Percentiles rank a stretch among this genome's conserved stretches.
Conservation (phyloP, 2,329 filamentous ascomycete species). For the Fusarium euwallaceae region DNA sequence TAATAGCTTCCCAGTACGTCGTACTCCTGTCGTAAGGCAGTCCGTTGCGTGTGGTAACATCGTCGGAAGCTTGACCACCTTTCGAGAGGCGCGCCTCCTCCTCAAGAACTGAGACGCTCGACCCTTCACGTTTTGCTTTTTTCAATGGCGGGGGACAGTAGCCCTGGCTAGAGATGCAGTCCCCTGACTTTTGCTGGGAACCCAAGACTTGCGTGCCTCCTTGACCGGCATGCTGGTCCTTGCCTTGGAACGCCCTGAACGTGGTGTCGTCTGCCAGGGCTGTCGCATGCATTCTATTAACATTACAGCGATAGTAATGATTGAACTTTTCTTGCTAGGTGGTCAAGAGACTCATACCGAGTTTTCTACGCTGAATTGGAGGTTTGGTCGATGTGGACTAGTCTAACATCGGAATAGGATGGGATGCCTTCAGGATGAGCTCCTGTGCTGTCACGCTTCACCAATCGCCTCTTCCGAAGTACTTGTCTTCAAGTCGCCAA, state of each 20-base stretch:
- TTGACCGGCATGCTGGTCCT: conserved; percentile 18
- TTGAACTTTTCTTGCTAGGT: not conserved
- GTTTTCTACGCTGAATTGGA: not conserved
- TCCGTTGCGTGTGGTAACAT: conserved; percentile 23
- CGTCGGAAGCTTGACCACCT: conserved; percentile 12
- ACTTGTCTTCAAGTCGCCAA: not conserved
- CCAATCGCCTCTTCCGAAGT: not conserved
- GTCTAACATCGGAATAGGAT: not conserved
- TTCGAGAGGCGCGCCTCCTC: conserved; percentile 14
- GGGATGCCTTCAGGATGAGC: not conserved
- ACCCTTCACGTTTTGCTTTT: conserved; percentile 37
- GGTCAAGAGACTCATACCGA: not conserved
- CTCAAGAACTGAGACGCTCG: conserved; percentile 21
- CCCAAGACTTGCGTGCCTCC: conserved; percentile 9
- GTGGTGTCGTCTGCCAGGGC: conserved; percentile 17
- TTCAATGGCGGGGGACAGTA: conserved; percentile 33
- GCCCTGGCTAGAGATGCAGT: conserved; percentile 31
- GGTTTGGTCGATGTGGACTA: not conserved
- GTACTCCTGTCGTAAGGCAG: conserved; percentile 14
- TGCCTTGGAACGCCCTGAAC: conserved; percentile 18
- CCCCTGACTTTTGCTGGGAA: conserved; percentile 27
- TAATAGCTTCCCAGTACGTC: conserved; percentile 13
- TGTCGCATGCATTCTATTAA: conserved; percentile 1
- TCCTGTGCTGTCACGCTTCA: not conserved
- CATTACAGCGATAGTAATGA: not conserved